These are phyloP conservation scores for Penicillium canescens DNA, from an alignment of 495 filamentous ascomycete species.

Conservation along the genomic window DNA sequence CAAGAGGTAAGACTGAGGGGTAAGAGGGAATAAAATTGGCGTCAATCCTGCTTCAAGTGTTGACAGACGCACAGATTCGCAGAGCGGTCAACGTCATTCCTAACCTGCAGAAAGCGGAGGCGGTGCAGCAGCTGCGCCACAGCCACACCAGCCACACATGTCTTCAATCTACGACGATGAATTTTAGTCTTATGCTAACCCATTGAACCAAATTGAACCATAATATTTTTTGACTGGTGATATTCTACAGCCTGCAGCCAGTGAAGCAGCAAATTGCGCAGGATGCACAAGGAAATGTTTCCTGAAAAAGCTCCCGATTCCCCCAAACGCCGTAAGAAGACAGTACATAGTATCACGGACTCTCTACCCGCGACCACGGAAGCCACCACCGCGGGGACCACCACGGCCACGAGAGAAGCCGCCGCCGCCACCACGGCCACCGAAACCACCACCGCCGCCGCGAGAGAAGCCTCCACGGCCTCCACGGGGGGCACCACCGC, in stretches of 20 bases:
- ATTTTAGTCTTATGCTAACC: not conserved
- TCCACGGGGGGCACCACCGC: conserved; percentile 34
- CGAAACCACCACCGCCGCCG: conserved; percentile 28
- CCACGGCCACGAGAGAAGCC: conserved; percentile 28
- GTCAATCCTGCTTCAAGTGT: conserved; percentile 34
- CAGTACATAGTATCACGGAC: conserved; percentile 34
- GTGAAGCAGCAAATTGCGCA: conserved; percentile 35
- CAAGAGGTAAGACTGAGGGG: conserved; percentile 12
- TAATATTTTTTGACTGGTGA: conserved; percentile 33
- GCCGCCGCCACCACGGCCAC: conserved; percentile 20
- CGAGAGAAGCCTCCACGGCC: conserved; percentile 41
- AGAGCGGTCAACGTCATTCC: conserved; percentile 44
- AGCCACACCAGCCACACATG: conserved; percentile 24
- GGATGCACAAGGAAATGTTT: conserved; percentile 47
- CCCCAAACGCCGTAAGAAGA: conserved; percentile 54
- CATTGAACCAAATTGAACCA: conserved; percentile 5
- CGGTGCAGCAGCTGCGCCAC: conserved; percentile 35
- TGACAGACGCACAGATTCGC: conserved; percentile 38
- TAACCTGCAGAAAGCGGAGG: conserved; percentile 20
- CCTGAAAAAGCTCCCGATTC: conserved; percentile 49
- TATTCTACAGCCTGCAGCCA: conserved; percentile 39
- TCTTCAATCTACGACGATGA: not conserved
- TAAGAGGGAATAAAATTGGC: conserved; percentile 23
- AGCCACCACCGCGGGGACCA: conserved; percentile 31
- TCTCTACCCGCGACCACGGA: conserved; percentile 40